Evolutionary conservation across 371 early-diverging fungal species (phyloP), one percentile per base, ranked within the genome.

Genomic region (Mortierella polycephala): DNA sequence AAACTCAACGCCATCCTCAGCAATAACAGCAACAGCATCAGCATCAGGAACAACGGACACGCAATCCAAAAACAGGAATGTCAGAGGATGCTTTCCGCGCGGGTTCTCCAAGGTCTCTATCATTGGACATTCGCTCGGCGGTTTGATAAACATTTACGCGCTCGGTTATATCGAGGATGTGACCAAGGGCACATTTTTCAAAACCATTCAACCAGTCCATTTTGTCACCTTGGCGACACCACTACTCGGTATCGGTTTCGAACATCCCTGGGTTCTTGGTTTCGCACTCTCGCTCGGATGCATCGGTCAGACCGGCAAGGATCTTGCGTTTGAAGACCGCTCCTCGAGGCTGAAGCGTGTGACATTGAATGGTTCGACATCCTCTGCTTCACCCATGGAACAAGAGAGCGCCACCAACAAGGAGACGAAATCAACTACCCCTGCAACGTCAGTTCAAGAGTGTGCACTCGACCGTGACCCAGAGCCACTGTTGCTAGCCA

Each of bases 61-160:
- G 42, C n/a, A 49, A 10, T 12, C 39, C 39, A 40, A 53, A 60
- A 45, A 56, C 45, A 12, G 55, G 42, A 49, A 9, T 58, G 46
- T 20, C 18, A 21, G n/a, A 21, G 37, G 16, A 30, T 21, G 10
- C 13, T 70, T 75, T 55, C 66, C 70, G 37, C 77, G 73, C 30
- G 70, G 73, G 0, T 60, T 81, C 47, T 67, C 76, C 53, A 72
- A 74, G 20, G 67, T 83, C 11, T 83, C 84, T 7, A 67, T 83
- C 39, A 71, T 82, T 13, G 84, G 84, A 4, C 84, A 83, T 47
- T 83, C 84, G 4, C 73, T 83, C 44, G 84, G 84, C 18, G 84
- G 84, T 13, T 47, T 83, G 58, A 71, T 83, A 45, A 83, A 83
- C 53, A 59, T 81, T 49, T 83, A 74, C 49, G 63, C 76, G 44